Evolutionary conservation across 1,284 basidiomycete genomes (phyloP), one percentile per base, ranked within the genome.

Genomic region (Abortiporus biennis): DNA sequence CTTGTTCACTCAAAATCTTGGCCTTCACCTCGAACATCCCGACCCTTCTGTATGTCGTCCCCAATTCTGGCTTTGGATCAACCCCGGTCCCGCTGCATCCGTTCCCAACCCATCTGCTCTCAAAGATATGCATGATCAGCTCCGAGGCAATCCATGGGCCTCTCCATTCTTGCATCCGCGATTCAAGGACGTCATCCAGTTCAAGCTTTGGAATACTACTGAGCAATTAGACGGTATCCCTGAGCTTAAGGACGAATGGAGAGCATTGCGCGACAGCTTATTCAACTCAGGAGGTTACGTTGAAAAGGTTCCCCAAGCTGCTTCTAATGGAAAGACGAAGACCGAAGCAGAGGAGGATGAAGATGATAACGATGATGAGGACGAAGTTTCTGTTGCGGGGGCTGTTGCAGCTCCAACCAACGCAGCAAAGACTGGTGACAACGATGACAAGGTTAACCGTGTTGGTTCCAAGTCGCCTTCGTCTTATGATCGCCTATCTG

Each of bases 1-100:
- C 67, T 66, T 87, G 27, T 87, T 74, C 63, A 86, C 85, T 1
- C 85, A 88, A 54, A 85, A 85, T 52, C 65, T 80, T n/a, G 78
- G 76, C 12, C 67, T 88, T 23, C 71, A 83, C 51, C 57, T 70
- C 21, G 61, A 67, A 17, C 43, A 54, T 0, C 54, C 62, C 9
- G 58, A 62, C 6, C 44, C 60, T 23, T 52, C 44, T 12, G 63
- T 74, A 9, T 88, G 85, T 57, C 69, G 82, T 21, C 80, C 85
- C 1, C 76, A 85, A 54, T 75, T 85, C 54, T 83, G 80, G 79
- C 65, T 85, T 29, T 85, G 81, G 81, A 77, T 84, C 57, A 81
- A 81, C 51, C 79, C 76, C 2, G 78, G 76, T n/a, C 74, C 77
- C 12, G 78, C 76, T 2, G 65, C 67, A 4, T 63, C 72, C 6